Evolutionary conservation across 495 filamentous ascomycete species (phyloP).

Genomic region (Xylaria grammica): DNA sequence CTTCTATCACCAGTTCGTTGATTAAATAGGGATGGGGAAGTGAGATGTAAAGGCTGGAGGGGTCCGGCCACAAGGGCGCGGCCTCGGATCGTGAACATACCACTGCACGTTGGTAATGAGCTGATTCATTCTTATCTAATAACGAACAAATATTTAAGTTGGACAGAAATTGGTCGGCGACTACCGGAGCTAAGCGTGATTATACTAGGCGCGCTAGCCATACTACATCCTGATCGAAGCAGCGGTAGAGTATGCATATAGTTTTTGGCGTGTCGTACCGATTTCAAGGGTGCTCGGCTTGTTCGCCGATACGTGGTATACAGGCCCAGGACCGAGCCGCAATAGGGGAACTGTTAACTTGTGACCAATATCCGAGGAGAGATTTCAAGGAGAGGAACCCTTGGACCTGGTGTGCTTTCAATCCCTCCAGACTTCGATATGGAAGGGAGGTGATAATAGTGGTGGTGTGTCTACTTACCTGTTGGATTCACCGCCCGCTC

Average conservation of each 20-base stretch:
- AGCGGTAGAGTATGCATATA: background rate
- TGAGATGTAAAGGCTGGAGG: slow-evolving; percentile 1
- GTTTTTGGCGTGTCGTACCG: too few relatives aligned
- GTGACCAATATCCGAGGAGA: too few relatives aligned
- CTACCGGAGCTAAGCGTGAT: too few relatives aligned
- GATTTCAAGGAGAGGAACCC: too few relatives aligned
- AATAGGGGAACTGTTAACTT: too few relatives aligned
- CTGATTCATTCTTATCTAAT: background rate
- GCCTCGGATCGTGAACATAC: background rate
- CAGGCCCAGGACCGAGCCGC: too few relatives aligned
- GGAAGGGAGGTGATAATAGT: background rate
- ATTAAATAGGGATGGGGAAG: background rate
- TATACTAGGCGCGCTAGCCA: too few relatives aligned
- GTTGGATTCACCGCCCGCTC: slow-evolving; percentile 4
- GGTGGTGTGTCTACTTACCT: background rate
- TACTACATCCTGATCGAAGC: background rate
- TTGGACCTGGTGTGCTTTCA: background rate
- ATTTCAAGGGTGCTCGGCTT: too few relatives aligned
- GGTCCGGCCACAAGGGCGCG: background rate
- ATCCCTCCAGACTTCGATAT: background rate
- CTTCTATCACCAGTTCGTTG: background rate
- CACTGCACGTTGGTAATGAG: background rate
- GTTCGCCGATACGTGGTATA: too few relatives aligned
- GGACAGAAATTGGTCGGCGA: slow-evolving; percentile 4
- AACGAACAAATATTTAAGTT: too few relatives aligned